Conservation (phyloP, 495 filamentous ascomycete genomes). For the Daldinia decipiens region DNA sequence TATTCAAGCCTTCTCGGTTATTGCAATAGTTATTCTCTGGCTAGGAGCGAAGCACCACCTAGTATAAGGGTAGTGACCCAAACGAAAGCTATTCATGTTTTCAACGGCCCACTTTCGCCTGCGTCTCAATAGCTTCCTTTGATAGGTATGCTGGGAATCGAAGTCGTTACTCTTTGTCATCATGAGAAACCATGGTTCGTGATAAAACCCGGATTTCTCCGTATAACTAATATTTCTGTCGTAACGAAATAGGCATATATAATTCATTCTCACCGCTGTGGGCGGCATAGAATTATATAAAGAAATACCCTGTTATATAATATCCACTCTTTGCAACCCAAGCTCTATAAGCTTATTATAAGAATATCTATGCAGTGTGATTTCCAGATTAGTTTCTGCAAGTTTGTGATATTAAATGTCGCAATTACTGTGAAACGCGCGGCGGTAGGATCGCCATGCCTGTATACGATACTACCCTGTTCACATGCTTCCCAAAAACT, state of each 20-base stretch:
- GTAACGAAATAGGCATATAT: neutral
- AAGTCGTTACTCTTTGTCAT: neutral
- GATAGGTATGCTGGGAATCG: neutral
- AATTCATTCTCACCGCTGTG: conserved; percentile 1
- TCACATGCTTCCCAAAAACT: conserved; percentile 7
- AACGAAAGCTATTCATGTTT: neutral
- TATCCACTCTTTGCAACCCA: conserved; percentile 4
- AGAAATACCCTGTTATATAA: conserved; percentile 11
- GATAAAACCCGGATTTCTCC: neutral
- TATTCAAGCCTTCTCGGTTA: neutral
- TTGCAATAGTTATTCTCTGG: neutral
- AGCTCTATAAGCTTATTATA: neutral
- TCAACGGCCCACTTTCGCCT: neutral
- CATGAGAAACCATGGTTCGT: neutral
- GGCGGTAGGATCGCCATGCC: conserved; percentile 32
- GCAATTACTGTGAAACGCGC: conserved; percentile 29
- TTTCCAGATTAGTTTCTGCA: conserved; percentile 9
- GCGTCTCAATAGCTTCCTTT: neutral
- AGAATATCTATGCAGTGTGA: conserved; percentile 12
- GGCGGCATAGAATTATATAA: conserved; percentile 12
- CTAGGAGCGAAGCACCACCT: neutral
- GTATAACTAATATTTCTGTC: neutral
- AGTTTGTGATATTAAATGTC: conserved; percentile 18
- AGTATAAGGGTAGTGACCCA: neutral
- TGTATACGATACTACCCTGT: conserved; percentile 33